Evolutionary conservation across 108 stramenopile species (phyloP).

Genomic region (Skeletonema grethae): DNA sequence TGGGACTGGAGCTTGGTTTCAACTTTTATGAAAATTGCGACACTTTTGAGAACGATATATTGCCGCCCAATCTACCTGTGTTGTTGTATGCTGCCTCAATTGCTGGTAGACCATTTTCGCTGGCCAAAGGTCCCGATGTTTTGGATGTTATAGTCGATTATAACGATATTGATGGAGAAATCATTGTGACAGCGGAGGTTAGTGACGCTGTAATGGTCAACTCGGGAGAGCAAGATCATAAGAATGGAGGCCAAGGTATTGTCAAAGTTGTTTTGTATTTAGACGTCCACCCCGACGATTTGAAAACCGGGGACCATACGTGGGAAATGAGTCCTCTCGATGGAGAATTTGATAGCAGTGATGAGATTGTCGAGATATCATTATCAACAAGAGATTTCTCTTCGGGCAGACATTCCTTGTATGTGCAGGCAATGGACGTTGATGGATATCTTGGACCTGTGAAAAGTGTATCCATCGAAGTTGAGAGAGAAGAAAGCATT

Average conservation of each 20-base stretch:
- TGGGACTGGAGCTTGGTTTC: conserved; percentile 57
- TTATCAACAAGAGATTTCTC: conserved; percentile 10
- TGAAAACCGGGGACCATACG: conserved; percentile 8
- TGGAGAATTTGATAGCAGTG: neutral
- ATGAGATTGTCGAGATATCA: conserved; percentile 10
- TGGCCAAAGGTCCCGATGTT: conserved; percentile 55
- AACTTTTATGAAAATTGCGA: conserved; percentile 54
- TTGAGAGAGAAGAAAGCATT: conserved; percentile 11
- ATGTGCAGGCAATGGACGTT: conserved; percentile 49
- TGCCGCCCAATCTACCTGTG: conserved; percentile 32
- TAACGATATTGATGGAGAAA: conserved; percentile 8
- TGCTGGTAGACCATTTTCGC: conserved; percentile 41
- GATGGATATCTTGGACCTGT: conserved; percentile 49
- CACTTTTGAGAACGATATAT: conserved; percentile 38
- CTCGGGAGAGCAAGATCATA: conserved; percentile 18
- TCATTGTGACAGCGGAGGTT: conserved; percentile 20
- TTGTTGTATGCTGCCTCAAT: conserved; percentile 49
- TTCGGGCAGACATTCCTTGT: conserved; percentile 34
- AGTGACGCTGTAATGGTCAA: conserved; percentile 40
- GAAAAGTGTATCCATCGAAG: conserved; percentile 32
- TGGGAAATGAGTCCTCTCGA: conserved; percentile 26
- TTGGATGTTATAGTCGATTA: conserved; percentile 10
- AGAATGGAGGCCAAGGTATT: conserved; percentile 36
- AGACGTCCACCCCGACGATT: conserved; percentile 38
- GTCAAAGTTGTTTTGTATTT: conserved; percentile 19